Base-by-base conservation (phyloP, 2,329 filamentous ascomycete genomes). In the Pochonia chlamydosporia region DNA sequence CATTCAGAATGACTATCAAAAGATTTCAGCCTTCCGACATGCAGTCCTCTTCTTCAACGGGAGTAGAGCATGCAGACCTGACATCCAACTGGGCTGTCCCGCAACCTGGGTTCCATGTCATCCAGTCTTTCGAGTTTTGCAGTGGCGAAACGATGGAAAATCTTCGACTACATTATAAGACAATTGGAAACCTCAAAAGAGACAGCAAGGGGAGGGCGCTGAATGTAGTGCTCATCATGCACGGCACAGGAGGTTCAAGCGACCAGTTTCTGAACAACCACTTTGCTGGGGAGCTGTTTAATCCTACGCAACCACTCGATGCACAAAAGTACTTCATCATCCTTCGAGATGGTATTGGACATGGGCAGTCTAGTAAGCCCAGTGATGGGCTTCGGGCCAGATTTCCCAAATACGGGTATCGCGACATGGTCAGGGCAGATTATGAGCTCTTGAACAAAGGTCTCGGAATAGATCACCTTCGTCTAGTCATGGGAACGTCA, bases 291-390 rank as follows among this genome's bases (percentile, higher is more conserved):
- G 45, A 54, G 47, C 53, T 62, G 18, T 61, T 59, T 51, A 49
- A 50, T 26, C 37, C 44, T 1, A 54, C 57, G 4, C 58, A 60
- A 43, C 51, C 42, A 16, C 56, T 61, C 16, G 56, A 56, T 37
- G 51, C 54, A 10, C 40, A 30, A 7, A 46, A 44, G 20, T 53
- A 56, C 48, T 59, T 57, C 49, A 49, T 59, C 45, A 49, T 60
- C 31, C 26, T 59, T 5, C 56, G 55, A n/a, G 57, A 60, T 46
- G 56, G 54, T 35, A 56, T 59, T 40, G 57, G 57, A 23, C 57
- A 58, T 44, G 58, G 56, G 23, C 45, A 49, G 13, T 59, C 58
- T 14, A 59, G 57, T 52, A 59, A 59, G 50, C 57, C 57, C 3
- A 58, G 55, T 51, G 50, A 49, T 39, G 53, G 53, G 16, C 52